Evolutionary conservation across 768 basidiomycete genomes (phyloP), one percentile per base, ranked within the genome.

Genomic region (Chalciporus piperatus): DNA sequence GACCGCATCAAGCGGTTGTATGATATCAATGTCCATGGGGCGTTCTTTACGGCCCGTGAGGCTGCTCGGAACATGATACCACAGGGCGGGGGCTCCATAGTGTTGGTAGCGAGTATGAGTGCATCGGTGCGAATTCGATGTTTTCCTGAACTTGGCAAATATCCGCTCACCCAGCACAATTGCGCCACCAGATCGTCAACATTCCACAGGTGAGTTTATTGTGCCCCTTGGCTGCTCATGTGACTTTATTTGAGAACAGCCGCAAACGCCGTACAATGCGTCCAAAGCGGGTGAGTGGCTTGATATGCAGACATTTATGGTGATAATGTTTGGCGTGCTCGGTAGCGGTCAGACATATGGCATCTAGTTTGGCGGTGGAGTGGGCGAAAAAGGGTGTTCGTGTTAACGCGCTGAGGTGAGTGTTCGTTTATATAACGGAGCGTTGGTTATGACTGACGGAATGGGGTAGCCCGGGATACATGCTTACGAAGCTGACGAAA

Each of bases 11-110:
- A 85, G 67, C 81, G 83, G 49, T 74, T 98, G 49, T 90, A 87
- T 65, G 92, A 93, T 62, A 83, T 98, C 75, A 98, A 98, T 63
- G 89, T 98, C 39, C 91, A 97, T 66, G 95, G 94, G 49, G 83
- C 84, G 13, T 95, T 91, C 74, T 96, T 87, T 73, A 96, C 93
- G n/a, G 96, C 96, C 10, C 85, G 96, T 23, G 94, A 98, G 70
- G 95, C 90, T 2, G 95, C 94, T 41, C 85, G 87, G 58, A 76
- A 82, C 71, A 98, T 98, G 96, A 88, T 95, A 55, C 82, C 85
- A 9, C 76, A 79, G 46, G 83, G 87, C 16, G 80, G 80, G 33
- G 92, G 93, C 0, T 86, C 84, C 50, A 89, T 98, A 62, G 81
- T 92, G 50, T 78, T 98, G 48, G 82, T 98, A 51, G 83, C 88